A percentile compares a stretch with the other conserved stretches of the same genome.
phyloP scores from a whole-genome alignment of 2,329 filamentous ascomycete species.

The Penicillium nordicum region DNA sequence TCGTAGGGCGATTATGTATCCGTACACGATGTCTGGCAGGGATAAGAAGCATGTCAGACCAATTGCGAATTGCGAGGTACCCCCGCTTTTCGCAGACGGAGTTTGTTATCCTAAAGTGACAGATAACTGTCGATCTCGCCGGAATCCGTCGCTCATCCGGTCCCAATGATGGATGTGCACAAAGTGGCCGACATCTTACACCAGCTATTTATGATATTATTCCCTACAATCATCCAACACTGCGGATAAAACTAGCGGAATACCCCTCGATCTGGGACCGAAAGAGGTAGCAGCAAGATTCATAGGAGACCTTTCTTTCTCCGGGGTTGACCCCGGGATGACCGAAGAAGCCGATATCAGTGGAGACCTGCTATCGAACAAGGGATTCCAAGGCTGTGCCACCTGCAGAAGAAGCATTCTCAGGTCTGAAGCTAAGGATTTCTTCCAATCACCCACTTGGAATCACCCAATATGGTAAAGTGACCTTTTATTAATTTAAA shows the following conservation, averaged over 20 bases:
- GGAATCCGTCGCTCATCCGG: constrained; percentile 9
- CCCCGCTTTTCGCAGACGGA: not conserved
- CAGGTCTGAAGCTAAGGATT: not conserved
- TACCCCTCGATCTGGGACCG: not conserved
- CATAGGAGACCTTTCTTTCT: constrained; percentile 6
- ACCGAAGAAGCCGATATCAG: constrained; percentile 10
- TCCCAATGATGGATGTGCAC: not conserved
- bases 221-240: not conserved
- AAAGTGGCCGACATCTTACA: not conserved
- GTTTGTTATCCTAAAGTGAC: not conserved
- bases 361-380: constrained; percentile 6
- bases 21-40: not conserved
- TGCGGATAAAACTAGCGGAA: not conserved
- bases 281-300: not conserved
- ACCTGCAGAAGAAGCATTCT: constrained; percentile 9
- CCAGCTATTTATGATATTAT: not conserved
- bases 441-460: not conserved
- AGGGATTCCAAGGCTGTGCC: not conserved
- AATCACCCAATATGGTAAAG: not conserved
- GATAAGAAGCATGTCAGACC: not conserved
- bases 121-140: constrained; percentile 4
- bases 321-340: constrained; percentile 5
- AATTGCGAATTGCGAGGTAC: not conserved
- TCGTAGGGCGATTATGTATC: not conserved
- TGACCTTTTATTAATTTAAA: not conserved